Evolutionary conservation across 805 yeast genomes (phyloP).

Genomic region (Isabelozyma pseudorhagii): DNA sequence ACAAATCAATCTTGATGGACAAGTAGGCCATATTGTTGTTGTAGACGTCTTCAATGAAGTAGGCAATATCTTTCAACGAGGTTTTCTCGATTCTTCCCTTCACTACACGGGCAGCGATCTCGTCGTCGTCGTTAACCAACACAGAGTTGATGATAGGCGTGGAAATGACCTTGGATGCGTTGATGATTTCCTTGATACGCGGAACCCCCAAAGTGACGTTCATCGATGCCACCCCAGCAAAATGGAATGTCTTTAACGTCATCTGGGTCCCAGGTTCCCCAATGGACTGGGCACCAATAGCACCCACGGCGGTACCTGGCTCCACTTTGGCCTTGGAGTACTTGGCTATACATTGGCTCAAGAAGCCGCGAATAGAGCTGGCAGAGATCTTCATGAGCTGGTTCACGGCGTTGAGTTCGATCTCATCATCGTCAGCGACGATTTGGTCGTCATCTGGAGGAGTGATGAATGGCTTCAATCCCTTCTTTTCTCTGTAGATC

Average conservation of each 20-base stretch:
- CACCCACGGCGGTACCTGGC: constrained; percentile 99
- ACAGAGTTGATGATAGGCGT: constrained; percentile 96
- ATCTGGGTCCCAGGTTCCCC: constrained; percentile 99
- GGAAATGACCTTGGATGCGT: constrained; percentile 91
- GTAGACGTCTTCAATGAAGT: constrained; percentile 90
- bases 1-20: constrained; percentile 76
- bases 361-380: constrained; percentile 57
- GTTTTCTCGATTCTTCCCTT: constrained; percentile 98
- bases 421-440: constrained; percentile 28
- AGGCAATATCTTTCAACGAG: constrained; percentile 77
- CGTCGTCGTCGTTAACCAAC: constrained; percentile 88
- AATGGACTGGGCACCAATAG: constrained; percentile 98
- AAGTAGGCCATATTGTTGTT: constrained; percentile 73
- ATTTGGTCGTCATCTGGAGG: constrained; percentile 39
- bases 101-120: constrained; percentile 97
- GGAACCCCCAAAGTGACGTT: constrained; percentile 99
- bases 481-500: constrained; percentile 50
- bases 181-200: constrained; percentile 97
- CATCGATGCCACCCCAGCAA: constrained; percentile 99
- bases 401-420: constrained; percentile 44
- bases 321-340: constrained; percentile 90
- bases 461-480: constrained; percentile 44
- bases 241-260: constrained; percentile 92
- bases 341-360: constrained; percentile 74
- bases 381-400: constrained; percentile 69